Evolutionary conservation across 768 basidiomycete genomes (phyloP).

Genomic region (Leccinum boreale): DNA sequence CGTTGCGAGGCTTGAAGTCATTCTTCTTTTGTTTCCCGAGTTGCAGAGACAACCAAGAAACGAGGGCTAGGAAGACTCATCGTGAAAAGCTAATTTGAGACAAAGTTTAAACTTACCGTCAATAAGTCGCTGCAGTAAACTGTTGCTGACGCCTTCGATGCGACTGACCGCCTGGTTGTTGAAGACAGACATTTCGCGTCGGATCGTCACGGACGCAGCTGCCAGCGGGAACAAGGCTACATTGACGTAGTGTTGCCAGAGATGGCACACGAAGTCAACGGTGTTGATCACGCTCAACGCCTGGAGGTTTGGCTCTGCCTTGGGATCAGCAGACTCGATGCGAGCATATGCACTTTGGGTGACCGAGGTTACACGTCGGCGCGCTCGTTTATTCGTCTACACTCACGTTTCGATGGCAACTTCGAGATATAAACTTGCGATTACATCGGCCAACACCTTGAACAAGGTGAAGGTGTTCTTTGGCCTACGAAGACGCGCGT

Average conservation of each 20-base stretch:
- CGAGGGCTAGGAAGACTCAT: conserved; percentile 46
- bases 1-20: conserved; percentile 96
- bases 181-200: conserved; percentile 90
- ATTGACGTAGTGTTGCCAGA: conserved; percentile 96
- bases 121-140: conserved; percentile 71
- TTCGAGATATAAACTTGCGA: conserved; percentile 82
- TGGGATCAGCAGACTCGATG: conserved; percentile 70
- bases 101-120: conserved; percentile 56
- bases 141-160: conserved; percentile 80
- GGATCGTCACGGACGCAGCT: conserved; percentile 76
- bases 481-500: conserved; percentile 47
- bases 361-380: conserved; percentile 1
- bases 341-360: conserved; percentile 59
- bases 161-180: conserved; percentile 85
- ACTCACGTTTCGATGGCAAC: conserved; percentile 89
- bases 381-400: background rate
- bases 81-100: background rate
- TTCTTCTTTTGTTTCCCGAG: conserved; percentile 91
- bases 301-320: conserved; percentile 76
- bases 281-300: conserved; percentile 60
- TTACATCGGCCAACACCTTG: conserved; percentile 81
- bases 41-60: conserved; percentile 70
- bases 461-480: conserved; percentile 86
- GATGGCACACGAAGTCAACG: conserved; percentile 86
- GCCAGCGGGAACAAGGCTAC: conserved; percentile 88